Conservation (phyloP, 257 asterid genomes). For the Misopates orontium region DNA sequence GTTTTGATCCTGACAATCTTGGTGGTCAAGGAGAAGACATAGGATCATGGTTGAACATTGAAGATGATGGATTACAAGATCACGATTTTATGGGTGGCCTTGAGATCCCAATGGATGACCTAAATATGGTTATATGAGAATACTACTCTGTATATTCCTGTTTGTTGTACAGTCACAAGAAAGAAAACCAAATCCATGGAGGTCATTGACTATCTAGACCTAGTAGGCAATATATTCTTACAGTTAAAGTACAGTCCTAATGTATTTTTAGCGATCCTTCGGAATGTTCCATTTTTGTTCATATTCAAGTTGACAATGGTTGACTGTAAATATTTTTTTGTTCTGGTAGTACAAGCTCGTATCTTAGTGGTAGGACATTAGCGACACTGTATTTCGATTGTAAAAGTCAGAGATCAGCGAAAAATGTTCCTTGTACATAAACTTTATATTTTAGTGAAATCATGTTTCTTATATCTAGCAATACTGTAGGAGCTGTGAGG, state of each 20-base stretch:
- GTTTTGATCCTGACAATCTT: slow-evolving; percentile 57
- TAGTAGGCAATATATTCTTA: slow-evolving; percentile 44
- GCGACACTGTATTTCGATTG: background rate
- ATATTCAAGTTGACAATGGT: slow-evolving; percentile 25
- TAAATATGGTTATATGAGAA: slow-evolving; percentile 56
- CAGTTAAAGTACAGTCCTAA: slow-evolving; percentile 33
- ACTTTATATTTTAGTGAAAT: background rate
- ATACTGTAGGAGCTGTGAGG: background rate
- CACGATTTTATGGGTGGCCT: slow-evolving; percentile 51
- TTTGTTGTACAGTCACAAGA: slow-evolving; percentile 26
- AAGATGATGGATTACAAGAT: slow-evolving; percentile 58
- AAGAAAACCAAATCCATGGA: slow-evolving; percentile 34
- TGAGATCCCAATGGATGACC: slow-evolving; percentile 55
- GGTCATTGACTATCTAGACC: slow-evolving; percentile 32
- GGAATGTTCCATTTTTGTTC: slow-evolving; percentile 34
- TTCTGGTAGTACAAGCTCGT: background rate
- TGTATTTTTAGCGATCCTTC: slow-evolving; percentile 34
- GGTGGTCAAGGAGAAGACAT: slow-evolving; percentile 85
- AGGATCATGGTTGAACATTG: slow-evolving; percentile 65
- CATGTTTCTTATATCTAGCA: background rate
- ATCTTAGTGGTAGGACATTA: background rate
- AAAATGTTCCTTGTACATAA: background rate
- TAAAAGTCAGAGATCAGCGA: background rate
- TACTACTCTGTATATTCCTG: slow-evolving; percentile 34
- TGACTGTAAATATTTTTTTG: slow-evolving; percentile 15